These are phyloP conservation scores for Colletotrichum tamarilloi DNA, from an alignment of 2,329 filamentous ascomycete genomes.

Conservation along the genomic window DNA sequence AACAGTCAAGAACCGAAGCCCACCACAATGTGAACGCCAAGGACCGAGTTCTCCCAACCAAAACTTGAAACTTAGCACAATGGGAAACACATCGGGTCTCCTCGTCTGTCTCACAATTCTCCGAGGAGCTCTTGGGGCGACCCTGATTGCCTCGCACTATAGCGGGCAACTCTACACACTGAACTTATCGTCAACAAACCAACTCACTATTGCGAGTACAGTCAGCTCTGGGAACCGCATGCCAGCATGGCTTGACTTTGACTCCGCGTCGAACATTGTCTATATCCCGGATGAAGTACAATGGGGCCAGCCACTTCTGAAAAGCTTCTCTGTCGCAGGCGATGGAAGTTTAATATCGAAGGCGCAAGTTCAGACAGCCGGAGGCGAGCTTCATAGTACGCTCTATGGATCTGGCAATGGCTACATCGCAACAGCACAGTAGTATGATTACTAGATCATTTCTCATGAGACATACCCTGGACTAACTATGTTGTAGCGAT, in stretches of 20 bases:
- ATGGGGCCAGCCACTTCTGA: conserved; percentile 48
- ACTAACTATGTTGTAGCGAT: conserved; percentile 43
- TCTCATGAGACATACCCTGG: not conserved
- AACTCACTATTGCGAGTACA: conserved; percentile 43
- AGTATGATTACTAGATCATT: conserved; percentile 46
- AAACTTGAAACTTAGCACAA: not conserved
- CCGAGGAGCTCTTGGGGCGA: conserved; percentile 28
- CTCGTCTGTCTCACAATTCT: not conserved
- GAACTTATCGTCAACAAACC: conserved; percentile 41
- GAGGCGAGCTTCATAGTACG: conserved; percentile 53
- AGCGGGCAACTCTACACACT: conserved; percentile 52
- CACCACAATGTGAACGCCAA: not conserved
- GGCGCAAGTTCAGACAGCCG: conserved; percentile 45
- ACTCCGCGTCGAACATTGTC: conserved; percentile 44
- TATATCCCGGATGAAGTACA: conserved; percentile 52
- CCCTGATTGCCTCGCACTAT: conserved; percentile 52
- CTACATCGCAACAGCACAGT: conserved; percentile 57
- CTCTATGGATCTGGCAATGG: conserved; percentile 53
- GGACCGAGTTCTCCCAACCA: not conserved
- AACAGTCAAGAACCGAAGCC: not conserved
- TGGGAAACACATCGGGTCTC: not conserved
- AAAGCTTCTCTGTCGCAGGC: conserved; percentile 46
- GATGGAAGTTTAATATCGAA: conserved; percentile 46
- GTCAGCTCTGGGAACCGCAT: conserved; percentile 46
- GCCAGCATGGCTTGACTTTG: conserved; percentile 52